phyloP scores from a whole-genome alignment of 2,329 filamentous ascomycete species.

The Orbilia blumenaviensis region DNA sequence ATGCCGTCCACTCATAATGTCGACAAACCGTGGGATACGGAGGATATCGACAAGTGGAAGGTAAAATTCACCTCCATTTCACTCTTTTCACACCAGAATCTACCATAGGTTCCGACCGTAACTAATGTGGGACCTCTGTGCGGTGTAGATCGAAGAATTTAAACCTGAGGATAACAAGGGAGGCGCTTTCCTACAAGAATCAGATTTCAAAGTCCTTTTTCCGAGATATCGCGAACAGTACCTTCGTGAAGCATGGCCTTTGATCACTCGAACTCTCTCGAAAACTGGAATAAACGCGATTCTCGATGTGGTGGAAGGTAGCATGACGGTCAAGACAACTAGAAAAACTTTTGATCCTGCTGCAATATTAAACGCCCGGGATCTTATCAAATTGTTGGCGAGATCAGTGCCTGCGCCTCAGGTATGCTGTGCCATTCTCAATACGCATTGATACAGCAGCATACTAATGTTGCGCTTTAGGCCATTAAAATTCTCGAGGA shows the following conservation, averaged over 20 bases:
- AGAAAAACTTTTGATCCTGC: conserved; percentile 90
- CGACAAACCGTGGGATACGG: conserved; percentile 94
- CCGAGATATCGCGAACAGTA: conserved; percentile 97
- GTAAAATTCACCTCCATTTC: conserved; percentile 62
- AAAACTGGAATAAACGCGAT: conserved; percentile 89
- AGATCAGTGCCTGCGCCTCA: conserved; percentile 91
- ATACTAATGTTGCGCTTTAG: conserved; percentile 56
- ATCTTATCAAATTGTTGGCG: conserved; percentile 90
- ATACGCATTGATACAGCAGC: not conserved
- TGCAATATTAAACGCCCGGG: conserved; percentile 89
- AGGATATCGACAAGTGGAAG: conserved; percentile 98
- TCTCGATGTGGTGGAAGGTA: conserved; percentile 92
- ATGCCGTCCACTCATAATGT: conserved; percentile 91
- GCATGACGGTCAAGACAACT: conserved; percentile 96
- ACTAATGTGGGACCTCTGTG: not conserved
- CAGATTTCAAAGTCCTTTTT: conserved; percentile 85
- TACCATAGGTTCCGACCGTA: not conserved
- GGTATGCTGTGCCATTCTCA: conserved; percentile 55
- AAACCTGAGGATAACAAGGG: conserved; percentile 83
- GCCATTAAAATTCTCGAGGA: conserved; percentile 95
- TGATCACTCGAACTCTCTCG: conserved; percentile 85
- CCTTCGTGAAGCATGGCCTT: conserved; percentile 89
- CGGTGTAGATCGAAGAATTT: conserved; percentile 76
- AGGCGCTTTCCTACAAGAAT: conserved; percentile 91
- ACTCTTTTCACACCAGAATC: no score